Conservation (phyloP, 176 grass and related monocot species). For the Rhynchospora pubera region DNA sequence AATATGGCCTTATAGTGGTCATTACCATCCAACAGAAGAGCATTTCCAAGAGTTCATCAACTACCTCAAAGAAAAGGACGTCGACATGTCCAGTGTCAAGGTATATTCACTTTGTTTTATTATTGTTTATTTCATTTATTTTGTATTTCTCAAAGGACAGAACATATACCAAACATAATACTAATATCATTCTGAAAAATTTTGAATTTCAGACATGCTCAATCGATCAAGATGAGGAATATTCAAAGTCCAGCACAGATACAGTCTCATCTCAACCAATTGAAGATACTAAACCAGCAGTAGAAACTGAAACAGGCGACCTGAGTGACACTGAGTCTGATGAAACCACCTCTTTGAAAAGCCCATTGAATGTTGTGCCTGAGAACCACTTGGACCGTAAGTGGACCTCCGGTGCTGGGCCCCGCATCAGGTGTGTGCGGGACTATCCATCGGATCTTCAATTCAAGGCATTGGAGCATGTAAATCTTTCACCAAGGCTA, state of each 20-base stretch:
- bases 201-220: conserved; percentile 46
- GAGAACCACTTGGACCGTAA: conserved; percentile 38
- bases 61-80: conserved; percentile 47
- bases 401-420: conserved; percentile 66
- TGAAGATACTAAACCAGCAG: background rate
- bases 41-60: conserved; percentile 72
- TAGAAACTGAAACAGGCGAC: conserved; percentile 15
- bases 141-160: background rate
- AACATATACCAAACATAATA: background rate
- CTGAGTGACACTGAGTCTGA: conserved; percentile 1
- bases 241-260: conserved; percentile 22
- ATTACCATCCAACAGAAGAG: conserved; percentile 80
- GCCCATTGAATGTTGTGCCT: background rate
- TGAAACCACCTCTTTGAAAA: background rate
- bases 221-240: conserved; percentile 56
- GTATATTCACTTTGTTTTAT: conserved; percentile 27
- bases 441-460: conserved; percentile 88
- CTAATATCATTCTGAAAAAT: background rate
- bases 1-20: conserved; percentile 88
- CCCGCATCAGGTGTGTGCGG: conserved; percentile 79
- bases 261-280: background rate
- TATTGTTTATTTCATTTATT: background rate
- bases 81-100: conserved; percentile 50
- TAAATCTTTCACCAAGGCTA: conserved; percentile 76
- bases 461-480: conserved; percentile 80